Conservation (phyloP, 192 early-diverging fungal genomes). For the Coemansia sp. region DNA sequence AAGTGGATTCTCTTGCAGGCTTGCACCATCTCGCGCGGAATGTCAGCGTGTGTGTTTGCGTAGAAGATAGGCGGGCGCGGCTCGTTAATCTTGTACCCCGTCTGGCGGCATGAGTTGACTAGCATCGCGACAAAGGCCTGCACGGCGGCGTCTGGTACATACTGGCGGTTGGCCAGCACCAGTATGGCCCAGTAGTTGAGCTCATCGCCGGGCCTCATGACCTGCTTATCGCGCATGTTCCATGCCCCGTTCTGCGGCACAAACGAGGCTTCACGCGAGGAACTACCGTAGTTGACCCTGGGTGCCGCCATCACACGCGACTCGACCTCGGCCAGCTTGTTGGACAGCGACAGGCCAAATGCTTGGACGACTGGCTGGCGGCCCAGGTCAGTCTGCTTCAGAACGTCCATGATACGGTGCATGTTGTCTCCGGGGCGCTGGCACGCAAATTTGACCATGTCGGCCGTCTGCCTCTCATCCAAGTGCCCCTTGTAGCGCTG, state of each 20-base stretch:
- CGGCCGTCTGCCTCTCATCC: conserved; percentile 82
- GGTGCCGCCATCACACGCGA: conserved; percentile 81
- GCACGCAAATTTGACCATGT: conserved; percentile 95
- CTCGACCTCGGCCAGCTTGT: conserved; percentile 66
- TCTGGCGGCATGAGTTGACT: conserved; percentile 69
- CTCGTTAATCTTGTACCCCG: conserved; percentile 63
- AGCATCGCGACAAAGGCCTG: conserved; percentile 76
- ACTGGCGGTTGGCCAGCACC: conserved; percentile 63
- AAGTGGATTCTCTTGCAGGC: conserved; percentile 70
- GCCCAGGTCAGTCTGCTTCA: conserved; percentile 64
- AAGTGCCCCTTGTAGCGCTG: conserved; percentile 83
- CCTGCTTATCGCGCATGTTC: conserved; percentile 83
- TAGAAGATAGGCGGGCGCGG: conserved; percentile 49
- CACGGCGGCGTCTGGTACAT: conserved; percentile 55
- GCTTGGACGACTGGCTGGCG: conserved; percentile 72
- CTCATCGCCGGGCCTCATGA: conserved; percentile 65
- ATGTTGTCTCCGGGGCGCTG: conserved; percentile 80
- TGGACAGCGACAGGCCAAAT: conserved; percentile 72
- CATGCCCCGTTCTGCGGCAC: conserved; percentile 75
- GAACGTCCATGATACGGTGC: conserved; percentile 73
- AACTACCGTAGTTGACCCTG: conserved; percentile 63
- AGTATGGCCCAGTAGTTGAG: conserved; percentile 84
- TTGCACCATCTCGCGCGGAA: conserved; percentile 67
- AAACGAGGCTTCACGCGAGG: conserved; percentile 52
- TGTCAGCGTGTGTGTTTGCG: conserved; percentile 61